Evolutionary conservation across 139 green algal species (phyloP).

Genomic region (Raphidocelis subcapitata): DNA sequence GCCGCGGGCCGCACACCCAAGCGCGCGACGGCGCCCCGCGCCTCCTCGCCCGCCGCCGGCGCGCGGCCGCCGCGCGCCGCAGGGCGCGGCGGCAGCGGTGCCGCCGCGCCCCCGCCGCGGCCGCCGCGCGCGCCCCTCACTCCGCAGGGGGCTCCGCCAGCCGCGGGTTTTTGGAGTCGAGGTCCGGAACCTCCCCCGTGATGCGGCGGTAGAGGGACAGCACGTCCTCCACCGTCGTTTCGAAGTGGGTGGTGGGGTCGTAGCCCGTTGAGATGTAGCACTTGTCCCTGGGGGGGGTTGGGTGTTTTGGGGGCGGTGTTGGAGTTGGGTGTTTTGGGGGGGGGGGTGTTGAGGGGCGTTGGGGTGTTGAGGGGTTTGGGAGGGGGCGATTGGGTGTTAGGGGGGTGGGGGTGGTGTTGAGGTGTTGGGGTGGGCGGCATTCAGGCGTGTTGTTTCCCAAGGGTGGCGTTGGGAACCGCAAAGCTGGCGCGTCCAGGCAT

Average conservation of each 20-base stretch:
- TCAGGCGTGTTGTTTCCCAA: too few species aligned
- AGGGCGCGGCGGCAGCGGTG: too few species aligned
- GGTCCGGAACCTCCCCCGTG: conserved; percentile 62
- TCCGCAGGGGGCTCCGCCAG: conserved; percentile 20
- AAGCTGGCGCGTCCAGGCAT: too few species aligned
- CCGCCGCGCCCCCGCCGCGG: neutral
- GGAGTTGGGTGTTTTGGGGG: too few species aligned
- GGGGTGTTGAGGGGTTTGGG: too few species aligned
- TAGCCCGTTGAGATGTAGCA: conserved; percentile 93
- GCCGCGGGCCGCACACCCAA: neutral
- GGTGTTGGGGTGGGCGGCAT: too few species aligned
- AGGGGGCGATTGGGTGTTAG: too few species aligned
- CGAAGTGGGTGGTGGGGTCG: conserved; percentile 98
- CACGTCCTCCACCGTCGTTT: conserved; percentile 96
- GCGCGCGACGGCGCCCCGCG: neutral
- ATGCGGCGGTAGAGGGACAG: conserved; percentile 96
- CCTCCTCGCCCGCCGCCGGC: neutral
- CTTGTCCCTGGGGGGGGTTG: conserved; percentile 62
- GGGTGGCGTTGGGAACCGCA: too few species aligned
- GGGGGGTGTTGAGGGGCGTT: too few species aligned
- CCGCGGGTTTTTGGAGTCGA: conserved; percentile 39
- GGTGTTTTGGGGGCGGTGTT: too few species aligned
- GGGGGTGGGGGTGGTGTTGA: too few species aligned
- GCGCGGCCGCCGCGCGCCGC: too few species aligned
- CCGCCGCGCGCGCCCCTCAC: neutral